Conservation (phyloP, 2,329 filamentous ascomycete genomes). For the Claviceps humidiphila region DNA sequence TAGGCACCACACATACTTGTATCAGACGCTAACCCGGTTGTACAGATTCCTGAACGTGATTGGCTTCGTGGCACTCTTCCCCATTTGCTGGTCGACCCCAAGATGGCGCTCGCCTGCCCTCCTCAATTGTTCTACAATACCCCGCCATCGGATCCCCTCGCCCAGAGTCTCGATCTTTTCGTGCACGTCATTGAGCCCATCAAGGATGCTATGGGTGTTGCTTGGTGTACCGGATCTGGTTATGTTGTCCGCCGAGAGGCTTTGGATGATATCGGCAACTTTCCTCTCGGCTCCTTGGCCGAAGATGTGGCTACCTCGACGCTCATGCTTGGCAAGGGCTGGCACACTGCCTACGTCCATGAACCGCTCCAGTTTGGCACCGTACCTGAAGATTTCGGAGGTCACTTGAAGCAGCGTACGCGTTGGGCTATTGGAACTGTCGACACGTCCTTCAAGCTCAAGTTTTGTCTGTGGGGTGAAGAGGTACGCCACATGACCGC, state of each 20-base stretch:
- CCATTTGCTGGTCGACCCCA: slow-evolving; percentile 42
- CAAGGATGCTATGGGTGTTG: slow-evolving; percentile 38
- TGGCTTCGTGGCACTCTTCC: slow-evolving; percentile 48
- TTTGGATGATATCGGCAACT: slow-evolving; percentile 47
- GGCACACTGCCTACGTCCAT: slow-evolving; percentile 47
- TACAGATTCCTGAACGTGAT: slow-evolving; percentile 41
- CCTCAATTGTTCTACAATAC: slow-evolving; percentile 52
- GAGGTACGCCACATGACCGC: slow-evolving; percentile 38
- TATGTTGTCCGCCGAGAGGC: slow-evolving; percentile 46
- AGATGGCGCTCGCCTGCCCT: slow-evolving; percentile 45
- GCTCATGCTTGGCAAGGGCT: slow-evolving; percentile 44
- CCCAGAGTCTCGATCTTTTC: slow-evolving; percentile 45
- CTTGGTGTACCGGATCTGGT: slow-evolving; percentile 54
- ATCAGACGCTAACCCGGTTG: too few relatives aligned
- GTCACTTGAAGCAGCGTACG: slow-evolving; percentile 43
- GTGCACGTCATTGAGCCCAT: slow-evolving; percentile 39
- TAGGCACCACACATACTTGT: too few relatives aligned
- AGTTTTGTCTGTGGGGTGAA: slow-evolving; percentile 44
- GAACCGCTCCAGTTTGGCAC: slow-evolving; percentile 48
- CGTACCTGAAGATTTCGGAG: slow-evolving; percentile 41
- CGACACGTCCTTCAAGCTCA: slow-evolving; percentile 46
- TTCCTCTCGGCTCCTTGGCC: slow-evolving; percentile 43
- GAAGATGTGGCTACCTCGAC: slow-evolving; percentile 49
- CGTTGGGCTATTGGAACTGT: slow-evolving; percentile 44
- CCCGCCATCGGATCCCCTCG: slow-evolving; percentile 42